Evolutionary conservation across 2,329 filamentous ascomycete genomes (phyloP), one percentile per base, ranked within the genome.

Genomic region (Triangularia setosa): DNA sequence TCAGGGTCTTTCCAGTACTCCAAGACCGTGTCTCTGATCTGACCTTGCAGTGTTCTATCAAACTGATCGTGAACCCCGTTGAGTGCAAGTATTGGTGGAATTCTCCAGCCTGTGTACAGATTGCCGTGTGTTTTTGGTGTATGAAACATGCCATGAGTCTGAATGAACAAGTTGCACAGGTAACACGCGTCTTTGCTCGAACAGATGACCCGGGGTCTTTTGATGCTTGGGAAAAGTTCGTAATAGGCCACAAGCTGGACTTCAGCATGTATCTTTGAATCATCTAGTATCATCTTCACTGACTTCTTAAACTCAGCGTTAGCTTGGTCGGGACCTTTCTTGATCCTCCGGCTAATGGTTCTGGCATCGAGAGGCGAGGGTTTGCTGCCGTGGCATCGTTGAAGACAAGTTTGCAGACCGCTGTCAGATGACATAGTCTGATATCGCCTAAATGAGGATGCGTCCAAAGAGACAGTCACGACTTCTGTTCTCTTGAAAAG

Each of bases 181-280:
- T 79, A 84, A 67, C 82, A 85, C 1, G 82, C 79, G 60, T 80
- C 77, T 63, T 84, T 84, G 72, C 77, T 80, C 3, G 81, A 80
- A 61, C 77, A 77, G 5, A 84, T 78, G 2, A 81, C 75, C 18
- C 80, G 75, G 8, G 80, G 79, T 28, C 69, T 73, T 11, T 69
- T 66, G 0, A 63, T 60, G 0, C 65, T n/a, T 2, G 70, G 59
- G 28, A 74, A 65, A 2, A 73, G 58, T 58, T 81, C 77, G 62
- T 77, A 81, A 65, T 79, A 75, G 59, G 76, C 78, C 8, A 83
- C 64, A 21, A 84, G 75, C 64, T 84, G 81, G 25, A 84, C 76
- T 69, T 84, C 81, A 3, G 81, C 81, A 65, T 84, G 82, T 24
- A 84, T 74, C 58, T 75, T 79, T n/a, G 71, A 73, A 1, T 73